phyloP scores from a whole-genome alignment of 768 basidiomycete genomes.

The Tricholomella constricta region DNA sequence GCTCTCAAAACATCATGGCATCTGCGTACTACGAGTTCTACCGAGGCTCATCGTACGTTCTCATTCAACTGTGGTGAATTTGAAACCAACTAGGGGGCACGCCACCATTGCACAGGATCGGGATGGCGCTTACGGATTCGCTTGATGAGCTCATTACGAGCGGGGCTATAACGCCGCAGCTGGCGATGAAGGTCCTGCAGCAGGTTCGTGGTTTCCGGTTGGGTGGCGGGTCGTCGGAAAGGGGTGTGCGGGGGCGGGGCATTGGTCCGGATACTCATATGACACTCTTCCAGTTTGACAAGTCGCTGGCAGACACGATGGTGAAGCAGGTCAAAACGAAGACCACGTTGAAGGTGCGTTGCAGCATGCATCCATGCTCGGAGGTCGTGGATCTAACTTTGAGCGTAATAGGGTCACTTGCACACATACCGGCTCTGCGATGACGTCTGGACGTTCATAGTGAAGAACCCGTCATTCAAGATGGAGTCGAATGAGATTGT shows the following conservation, averaged over 20 bases:
- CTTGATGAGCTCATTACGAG: conserved; percentile 97
- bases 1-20: conserved; percentile 50
- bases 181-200: conserved; percentile 98
- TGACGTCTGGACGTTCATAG: conserved; percentile 99
- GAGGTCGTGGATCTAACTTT: not conserved
- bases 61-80: conserved; percentile 3
- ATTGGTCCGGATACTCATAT: not conserved
- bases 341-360: conserved; percentile 82
- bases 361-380: not conserved
- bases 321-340: conserved; percentile 94
- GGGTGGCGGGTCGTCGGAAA: too few species aligned
- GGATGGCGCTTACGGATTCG: conserved; percentile 96
- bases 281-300: conserved; percentile 77
- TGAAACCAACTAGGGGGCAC: not conserved
- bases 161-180: conserved; percentile 94
- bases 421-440: conserved; percentile 92
- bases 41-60: conserved; percentile 77
- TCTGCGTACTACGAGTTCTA: conserved; percentile 92
- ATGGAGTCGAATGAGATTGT: conserved; percentile 91
- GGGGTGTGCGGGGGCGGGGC: not conserved
- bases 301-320: conserved; percentile 90
- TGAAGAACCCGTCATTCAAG: conserved; percentile 91
- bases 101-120: conserved; percentile 65
- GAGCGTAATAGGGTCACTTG: conserved; percentile 75
- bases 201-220: conserved; percentile 60